These are phyloP conservation scores for Ogataea ganodermae DNA, from an alignment of 805 yeast genomes.

Conservation along the genomic window DNA sequence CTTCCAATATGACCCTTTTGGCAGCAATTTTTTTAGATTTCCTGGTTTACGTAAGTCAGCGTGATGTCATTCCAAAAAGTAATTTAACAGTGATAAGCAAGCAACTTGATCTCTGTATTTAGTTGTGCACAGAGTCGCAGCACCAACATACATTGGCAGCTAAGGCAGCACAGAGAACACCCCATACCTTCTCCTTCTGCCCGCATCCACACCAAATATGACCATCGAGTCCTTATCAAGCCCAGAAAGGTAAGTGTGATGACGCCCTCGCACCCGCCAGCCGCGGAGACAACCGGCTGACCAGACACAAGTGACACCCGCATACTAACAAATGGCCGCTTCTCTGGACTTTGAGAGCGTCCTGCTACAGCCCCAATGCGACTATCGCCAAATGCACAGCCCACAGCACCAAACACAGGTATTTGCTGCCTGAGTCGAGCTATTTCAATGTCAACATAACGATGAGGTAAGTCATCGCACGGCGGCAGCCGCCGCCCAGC, in stretches of 20 bases:
- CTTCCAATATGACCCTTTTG: constrained; percentile 7
- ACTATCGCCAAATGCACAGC: not conserved
- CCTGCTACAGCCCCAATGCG: not conserved
- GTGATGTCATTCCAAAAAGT: constrained; percentile 3
- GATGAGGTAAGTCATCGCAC: constrained; percentile 37
- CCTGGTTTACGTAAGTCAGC: constrained; percentile 5
- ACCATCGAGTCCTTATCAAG: constrained; percentile 18
- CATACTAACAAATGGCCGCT: not conserved
- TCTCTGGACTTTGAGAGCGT: not conserved
- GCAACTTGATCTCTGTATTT: not conserved
- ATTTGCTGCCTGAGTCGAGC: constrained; percentile 24
- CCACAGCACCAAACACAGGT: constrained; percentile 16
- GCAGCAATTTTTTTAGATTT: not conserved
- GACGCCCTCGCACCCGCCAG: too few species aligned
- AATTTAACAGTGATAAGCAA: constrained; percentile 1
- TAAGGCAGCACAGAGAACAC: not conserved
- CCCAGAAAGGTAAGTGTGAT: constrained; percentile 17
- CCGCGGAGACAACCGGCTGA: too few species aligned
- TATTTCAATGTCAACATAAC: constrained; percentile 37
- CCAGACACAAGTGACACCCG: not conserved
- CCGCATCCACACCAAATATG: constrained; percentile 5
- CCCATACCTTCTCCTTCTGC: not conserved
- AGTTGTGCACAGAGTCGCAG: too few species aligned
- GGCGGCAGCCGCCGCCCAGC: too few species aligned
- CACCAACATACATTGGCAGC: not conserved